Evolutionary conservation across 148 eudicot genomes (phyloP).

Genomic region (Nyssa sinensis): DNA sequence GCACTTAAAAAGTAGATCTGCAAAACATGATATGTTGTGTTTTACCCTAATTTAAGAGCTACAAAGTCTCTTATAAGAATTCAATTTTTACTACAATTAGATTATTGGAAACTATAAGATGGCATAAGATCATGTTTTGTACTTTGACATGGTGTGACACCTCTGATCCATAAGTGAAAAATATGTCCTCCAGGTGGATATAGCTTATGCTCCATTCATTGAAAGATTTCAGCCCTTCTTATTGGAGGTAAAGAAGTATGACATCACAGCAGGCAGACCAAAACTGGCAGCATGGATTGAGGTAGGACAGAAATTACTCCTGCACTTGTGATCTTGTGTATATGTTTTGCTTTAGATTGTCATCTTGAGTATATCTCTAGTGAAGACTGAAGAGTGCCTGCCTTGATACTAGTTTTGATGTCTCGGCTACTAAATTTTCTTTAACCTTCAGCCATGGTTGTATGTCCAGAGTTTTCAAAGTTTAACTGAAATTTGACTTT

Average conservation of each 20-base stretch:
- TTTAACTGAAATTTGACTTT: too few relatives aligned
- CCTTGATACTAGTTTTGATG: not conserved
- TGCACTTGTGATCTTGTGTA: not conserved
- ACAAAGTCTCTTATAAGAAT: not conserved
- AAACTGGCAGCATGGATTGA: slow-evolving; percentile 63
- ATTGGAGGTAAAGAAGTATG: slow-evolving; percentile 59
- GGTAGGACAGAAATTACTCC: slow-evolving; percentile 37
- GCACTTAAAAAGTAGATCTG: not conserved
- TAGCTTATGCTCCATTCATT: slow-evolving; percentile 78
- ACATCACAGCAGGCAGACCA: slow-evolving; percentile 55
- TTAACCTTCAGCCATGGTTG: not conserved
- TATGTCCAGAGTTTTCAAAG: too few relatives aligned
- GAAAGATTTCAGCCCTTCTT: slow-evolving; percentile 68
- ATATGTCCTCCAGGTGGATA: slow-evolving; percentile 52
- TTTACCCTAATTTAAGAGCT: not conserved
- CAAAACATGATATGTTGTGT: not conserved
- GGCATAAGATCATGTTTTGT: not conserved
- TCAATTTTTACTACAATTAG: not conserved
- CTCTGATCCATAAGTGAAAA: not conserved
- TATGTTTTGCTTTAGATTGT: not conserved
- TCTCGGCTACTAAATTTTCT: not conserved
- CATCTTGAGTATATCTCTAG: not conserved
- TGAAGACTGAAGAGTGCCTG: too few relatives aligned
- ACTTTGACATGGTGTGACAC: not conserved
- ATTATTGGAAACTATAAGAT: not conserved